Percentiles rank a stretch among this genome's conserved stretches.
phyloP scores from a whole-genome alignment of 805 yeast species.

The Nakazawaea holstii region DNA sequence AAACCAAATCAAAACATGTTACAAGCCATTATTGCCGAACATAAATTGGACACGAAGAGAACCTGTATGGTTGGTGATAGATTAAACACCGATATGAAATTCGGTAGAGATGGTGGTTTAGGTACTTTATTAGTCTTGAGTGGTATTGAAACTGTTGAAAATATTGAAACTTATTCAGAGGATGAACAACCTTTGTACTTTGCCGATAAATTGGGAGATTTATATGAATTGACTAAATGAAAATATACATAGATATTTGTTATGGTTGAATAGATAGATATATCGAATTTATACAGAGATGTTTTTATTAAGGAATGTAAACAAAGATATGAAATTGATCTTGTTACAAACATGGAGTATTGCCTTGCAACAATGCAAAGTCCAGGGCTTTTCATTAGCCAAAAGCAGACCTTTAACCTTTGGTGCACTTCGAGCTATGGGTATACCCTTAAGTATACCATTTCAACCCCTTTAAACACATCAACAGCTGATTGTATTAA shows the following conservation, averaged over 20 bases:
- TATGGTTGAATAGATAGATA: too few species aligned
- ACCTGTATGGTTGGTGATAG: slow-evolving; percentile 96
- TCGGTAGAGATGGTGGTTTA: slow-evolving; percentile 83
- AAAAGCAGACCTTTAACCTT: too few species aligned
- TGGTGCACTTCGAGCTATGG: too few species aligned
- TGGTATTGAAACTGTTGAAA: slow-evolving; percentile 80
- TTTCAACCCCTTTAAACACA: too few species aligned
- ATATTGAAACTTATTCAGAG: slow-evolving; percentile 37
- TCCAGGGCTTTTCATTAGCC: too few species aligned
- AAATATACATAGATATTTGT: not conserved
- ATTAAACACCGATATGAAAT: slow-evolving; percentile 89
- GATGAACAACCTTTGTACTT: slow-evolving; percentile 57
- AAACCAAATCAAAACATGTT: slow-evolving; percentile 89
- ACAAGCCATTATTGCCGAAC: slow-evolving; percentile 75
- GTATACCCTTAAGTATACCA: too few species aligned
- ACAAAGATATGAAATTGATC: too few species aligned
- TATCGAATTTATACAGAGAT: too few species aligned
- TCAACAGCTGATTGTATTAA: too few species aligned
- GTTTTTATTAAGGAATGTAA: too few species aligned
- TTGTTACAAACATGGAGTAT: too few species aligned
- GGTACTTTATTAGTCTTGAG: slow-evolving; percentile 85
- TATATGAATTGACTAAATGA: slow-evolving; percentile 44
- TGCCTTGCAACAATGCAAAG: too few species aligned
- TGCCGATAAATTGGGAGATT: slow-evolving; percentile 71
- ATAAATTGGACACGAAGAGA: slow-evolving; percentile 46